phyloP scores from a whole-genome alignment of 129 eudicot species.

The Mikania micrantha region DNA sequence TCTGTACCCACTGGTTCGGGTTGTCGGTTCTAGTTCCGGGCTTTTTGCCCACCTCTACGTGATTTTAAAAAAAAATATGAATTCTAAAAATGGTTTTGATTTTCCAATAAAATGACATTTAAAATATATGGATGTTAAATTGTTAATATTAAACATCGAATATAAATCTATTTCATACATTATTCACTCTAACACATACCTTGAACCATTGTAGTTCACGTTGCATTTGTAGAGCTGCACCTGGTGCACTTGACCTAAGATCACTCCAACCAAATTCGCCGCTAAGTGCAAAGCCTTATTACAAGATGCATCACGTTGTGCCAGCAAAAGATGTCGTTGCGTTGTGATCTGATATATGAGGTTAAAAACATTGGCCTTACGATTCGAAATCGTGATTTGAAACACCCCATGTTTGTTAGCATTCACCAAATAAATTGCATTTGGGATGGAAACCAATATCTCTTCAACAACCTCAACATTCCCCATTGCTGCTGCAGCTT shows the following conservation, averaged over 20 bases:
- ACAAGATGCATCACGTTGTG: background rate
- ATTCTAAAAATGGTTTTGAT: no score
- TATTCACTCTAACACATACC: background rate
- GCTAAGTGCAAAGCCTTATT: constrained; percentile 13
- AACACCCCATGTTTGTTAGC: background rate
- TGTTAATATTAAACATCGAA: no score
- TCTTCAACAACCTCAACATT: constrained; percentile 21
- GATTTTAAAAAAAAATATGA: no score
- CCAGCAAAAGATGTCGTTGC: background rate
- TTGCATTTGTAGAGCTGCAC: constrained; percentile 23
- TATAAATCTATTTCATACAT: no score
- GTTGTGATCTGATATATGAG: constrained; percentile 8
- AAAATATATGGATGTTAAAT: no score
- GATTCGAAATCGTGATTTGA: constrained; percentile 6
- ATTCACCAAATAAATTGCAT: background rate
- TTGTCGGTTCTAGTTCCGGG: no score
- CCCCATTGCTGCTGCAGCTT: constrained; percentile 8
- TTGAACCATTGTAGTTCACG: constrained; percentile 25
- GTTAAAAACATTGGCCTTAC: background rate
- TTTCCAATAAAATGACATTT: no score
- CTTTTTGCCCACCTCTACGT: no score
- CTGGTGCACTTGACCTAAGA: constrained; percentile 10
- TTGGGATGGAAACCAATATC: constrained; percentile 1
- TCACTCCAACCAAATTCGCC: background rate
- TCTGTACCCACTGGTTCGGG: no score